Base-by-base conservation (phyloP, 768 basidiomycete genomes). In the Pleurotus pulmonarius region DNA sequence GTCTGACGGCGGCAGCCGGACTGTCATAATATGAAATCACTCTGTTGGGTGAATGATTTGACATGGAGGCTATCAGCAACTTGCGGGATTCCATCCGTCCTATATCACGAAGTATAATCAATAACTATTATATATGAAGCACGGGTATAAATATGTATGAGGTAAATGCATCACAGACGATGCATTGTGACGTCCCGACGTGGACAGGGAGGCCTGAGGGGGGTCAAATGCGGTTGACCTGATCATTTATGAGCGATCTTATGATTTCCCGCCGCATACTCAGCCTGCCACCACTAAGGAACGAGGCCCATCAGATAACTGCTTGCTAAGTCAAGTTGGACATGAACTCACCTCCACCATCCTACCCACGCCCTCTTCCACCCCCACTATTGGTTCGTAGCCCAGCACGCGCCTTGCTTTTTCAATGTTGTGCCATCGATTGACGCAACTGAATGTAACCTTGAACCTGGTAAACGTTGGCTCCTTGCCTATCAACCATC, bases 391-490 rank as follows among this genome's bases (percentile, higher is more conserved):
- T 0, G 97, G 97, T 69, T 94, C 93, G 70, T 99, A 99, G 1
- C 94, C 95, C 41, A 99, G 75, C 58, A 98, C 81, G 57, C 94
- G 75, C 62, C 94, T 77, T 8, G 96, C 90, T 74, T 90, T 94
- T 73, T 98, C 97, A 46, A 95, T 93, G 66, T 97, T 96, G 71
- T 95, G 90, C 77, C 87, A 98, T 60, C 94, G 79, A 55, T 80
- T 80, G 43, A 85, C 86, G 66, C 88, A 91, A 51, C 83, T 86
- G 67, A 85, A 94, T 16, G 83, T 81, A 22, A 98, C 90, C 61
- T 91, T 85, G 72, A 85, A 95, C 56, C 79, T 78, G 16, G 94
- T 98, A 64, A 99, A 92, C 15, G 87, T 85, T 9, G 92, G 85
- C 65, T 92, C 86, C 68, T 84, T 88, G 7, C 94, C 91, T 2